Conservation (phyloP, 352 stramenopile species). For the Phytophthora multivora region DNA sequence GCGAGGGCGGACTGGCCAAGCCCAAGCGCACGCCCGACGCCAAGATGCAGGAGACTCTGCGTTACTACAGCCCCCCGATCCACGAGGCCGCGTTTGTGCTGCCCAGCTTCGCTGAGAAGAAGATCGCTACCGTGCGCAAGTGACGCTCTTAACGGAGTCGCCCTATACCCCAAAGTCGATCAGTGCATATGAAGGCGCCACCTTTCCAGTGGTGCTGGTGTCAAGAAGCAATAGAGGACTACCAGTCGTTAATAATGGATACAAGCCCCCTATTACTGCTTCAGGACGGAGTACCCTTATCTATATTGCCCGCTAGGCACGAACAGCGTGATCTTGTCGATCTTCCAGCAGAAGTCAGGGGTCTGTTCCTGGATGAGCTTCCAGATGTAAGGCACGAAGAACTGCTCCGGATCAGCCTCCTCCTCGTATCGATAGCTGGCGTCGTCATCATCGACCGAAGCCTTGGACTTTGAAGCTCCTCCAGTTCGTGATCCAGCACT, state of each 20-base stretch:
- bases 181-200: too few species aligned
- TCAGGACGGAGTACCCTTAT: too few species aligned
- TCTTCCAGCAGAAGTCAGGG: slow-evolving; percentile 79
- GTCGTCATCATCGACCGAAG: slow-evolving; percentile 49
- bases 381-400: slow-evolving; percentile 85
- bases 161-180: too few species aligned
- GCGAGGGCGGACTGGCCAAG: slow-evolving; percentile 54
- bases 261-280: too few species aligned
- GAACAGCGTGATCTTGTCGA: slow-evolving; percentile 84
- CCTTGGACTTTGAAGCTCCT: slow-evolving; percentile 12
- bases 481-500: slow-evolving; percentile 26
- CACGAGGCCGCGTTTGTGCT: slow-evolving; percentile 97
- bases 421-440: slow-evolving; percentile 84
- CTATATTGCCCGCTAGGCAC: slow-evolving; percentile 24
- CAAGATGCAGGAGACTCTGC: slow-evolving; percentile 75
- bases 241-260: too few species aligned
- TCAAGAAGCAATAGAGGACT: too few species aligned
- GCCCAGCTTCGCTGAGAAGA: slow-evolving; percentile 92
- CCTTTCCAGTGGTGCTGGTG: too few species aligned
- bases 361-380: slow-evolving; percentile 75
- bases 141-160: slow-evolving; percentile 34
- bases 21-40: slow-evolving; percentile 68
- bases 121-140: slow-evolving; percentile 83
- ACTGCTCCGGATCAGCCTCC: slow-evolving; percentile 69
- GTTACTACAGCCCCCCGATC: slow-evolving; percentile 95